Conservation (phyloP, 2,329 filamentous ascomycete genomes). For the Aspergillus uvarum region DNA sequence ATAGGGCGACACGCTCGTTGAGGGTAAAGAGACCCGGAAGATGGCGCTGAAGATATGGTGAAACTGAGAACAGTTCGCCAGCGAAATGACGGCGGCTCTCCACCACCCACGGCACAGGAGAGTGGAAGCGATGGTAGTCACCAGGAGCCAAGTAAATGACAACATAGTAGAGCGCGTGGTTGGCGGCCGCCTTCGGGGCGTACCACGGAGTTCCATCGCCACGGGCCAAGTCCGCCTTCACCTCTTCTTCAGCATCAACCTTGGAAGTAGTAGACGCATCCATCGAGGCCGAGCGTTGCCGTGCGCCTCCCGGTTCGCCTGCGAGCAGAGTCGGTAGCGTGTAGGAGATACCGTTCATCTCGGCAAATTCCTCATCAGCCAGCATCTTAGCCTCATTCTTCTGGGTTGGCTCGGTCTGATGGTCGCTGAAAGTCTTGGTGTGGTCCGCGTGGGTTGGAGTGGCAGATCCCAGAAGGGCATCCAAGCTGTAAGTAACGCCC, state of each 20-base stretch:
- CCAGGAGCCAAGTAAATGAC: slow-evolving; percentile 96
- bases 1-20: slow-evolving; percentile 90
- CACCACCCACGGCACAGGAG: slow-evolving; percentile 91
- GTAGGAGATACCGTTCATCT: slow-evolving; percentile 92
- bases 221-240: slow-evolving; percentile 77
- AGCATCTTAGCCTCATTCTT: slow-evolving; percentile 65
- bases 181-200: slow-evolving; percentile 60
- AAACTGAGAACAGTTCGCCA: slow-evolving; percentile 91
- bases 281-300: slow-evolving; percentile 54
- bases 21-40: slow-evolving; percentile 93
- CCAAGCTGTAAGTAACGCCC: slow-evolving; percentile 95
- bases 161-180: slow-evolving; percentile 78
- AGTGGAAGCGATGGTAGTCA: slow-evolving; percentile 98
- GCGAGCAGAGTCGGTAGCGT: slow-evolving; percentile 85
- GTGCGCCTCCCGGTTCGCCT: slow-evolving; percentile 53
- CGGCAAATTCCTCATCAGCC: slow-evolving; percentile 88
- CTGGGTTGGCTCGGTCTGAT: slow-evolving; percentile 33
- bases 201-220: slow-evolving; percentile 67
- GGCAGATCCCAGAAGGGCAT: slow-evolving; percentile 76
- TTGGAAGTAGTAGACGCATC: slow-evolving; percentile 73
- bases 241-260: slow-evolving; percentile 74
- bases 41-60: slow-evolving; percentile 88
- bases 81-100: slow-evolving; percentile 95
- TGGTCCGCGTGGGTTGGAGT: slow-evolving; percentile 47
- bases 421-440: slow-evolving; percentile 36